Conservation (phyloP, 2,329 filamentous ascomycete genomes). For the Nigrograna mackinnonii region DNA sequence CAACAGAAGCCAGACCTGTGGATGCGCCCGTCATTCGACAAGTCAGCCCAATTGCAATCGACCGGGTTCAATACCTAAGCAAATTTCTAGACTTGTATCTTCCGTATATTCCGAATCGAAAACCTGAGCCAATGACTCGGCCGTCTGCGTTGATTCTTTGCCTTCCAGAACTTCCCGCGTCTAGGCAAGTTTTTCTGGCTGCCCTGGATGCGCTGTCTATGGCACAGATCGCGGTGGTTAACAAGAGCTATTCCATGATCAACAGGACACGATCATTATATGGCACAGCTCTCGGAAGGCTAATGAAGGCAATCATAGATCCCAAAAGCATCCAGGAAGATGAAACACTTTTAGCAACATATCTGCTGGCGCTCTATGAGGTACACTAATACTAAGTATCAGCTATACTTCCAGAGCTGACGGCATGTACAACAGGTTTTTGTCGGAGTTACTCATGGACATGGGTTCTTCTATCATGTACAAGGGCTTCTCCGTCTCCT, state of each 20-base stretch:
- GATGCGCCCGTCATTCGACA: slow-evolving; percentile 28
- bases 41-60: slow-evolving; percentile 37
- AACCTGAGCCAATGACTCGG: slow-evolving; percentile 33
- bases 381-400: slow-evolving; percentile 9
- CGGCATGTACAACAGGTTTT: slow-evolving; percentile 28
- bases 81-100: slow-evolving; percentile 37
- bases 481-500: slow-evolving; percentile 37
- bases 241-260: slow-evolving; percentile 30
- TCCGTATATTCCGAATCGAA: slow-evolving; percentile 27
- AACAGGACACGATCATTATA: slow-evolving; percentile 39
- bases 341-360: slow-evolving; percentile 38
- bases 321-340: slow-evolving; percentile 30
- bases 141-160: slow-evolving; percentile 39
- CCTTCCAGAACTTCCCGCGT: slow-evolving; percentile 32
- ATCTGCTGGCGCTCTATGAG: slow-evolving; percentile 39
- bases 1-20: slow-evolving; percentile 13
- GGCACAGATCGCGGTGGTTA: slow-evolving; percentile 36
- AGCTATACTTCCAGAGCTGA: slow-evolving; percentile 1
- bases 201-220: slow-evolving; percentile 38
- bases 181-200: slow-evolving; percentile 31
- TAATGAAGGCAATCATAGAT: slow-evolving; percentile 33
- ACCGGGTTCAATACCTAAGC: slow-evolving; percentile 37
- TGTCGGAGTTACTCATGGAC: slow-evolving; percentile 34
- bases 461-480: slow-evolving; percentile 42
- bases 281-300: slow-evolving; percentile 33